Conservation (phyloP, 2,329 filamentous ascomycete genomes). For the Aschersonia sp. region DNA sequence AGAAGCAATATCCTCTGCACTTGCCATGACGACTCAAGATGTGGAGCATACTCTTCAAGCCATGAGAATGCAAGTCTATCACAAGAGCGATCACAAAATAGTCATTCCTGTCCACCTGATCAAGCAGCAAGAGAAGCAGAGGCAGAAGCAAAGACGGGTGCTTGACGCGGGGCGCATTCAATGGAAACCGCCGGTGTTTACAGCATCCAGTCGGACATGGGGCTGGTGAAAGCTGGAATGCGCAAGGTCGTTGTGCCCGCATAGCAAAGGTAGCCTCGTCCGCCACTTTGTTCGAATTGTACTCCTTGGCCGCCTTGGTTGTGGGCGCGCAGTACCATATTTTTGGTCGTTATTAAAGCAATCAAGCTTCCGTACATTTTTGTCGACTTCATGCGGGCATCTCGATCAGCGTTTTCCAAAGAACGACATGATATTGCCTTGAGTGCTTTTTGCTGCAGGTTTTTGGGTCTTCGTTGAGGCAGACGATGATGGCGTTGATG, state of each 20-base stretch:
- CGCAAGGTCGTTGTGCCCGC: background rate
- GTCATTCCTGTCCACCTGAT: conserved; percentile 78
- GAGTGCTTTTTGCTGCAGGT: conserved; percentile 39
- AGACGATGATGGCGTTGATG: conserved; percentile 28
- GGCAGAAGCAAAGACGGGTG: conserved; percentile 57
- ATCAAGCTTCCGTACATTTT: too few species aligned
- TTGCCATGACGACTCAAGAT: conserved; percentile 95
- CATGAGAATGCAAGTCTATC: conserved; percentile 88
- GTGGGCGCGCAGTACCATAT: too few species aligned
- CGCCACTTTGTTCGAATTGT: too few species aligned
- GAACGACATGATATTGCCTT: conserved; percentile 85
- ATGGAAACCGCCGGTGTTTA: conserved; percentile 96
- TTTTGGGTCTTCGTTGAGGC: conserved; percentile 38
- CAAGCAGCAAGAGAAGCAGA: conserved; percentile 65
- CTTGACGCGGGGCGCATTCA: conserved; percentile 71
- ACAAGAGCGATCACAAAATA: conserved; percentile 93
- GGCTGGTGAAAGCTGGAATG: conserved; percentile 53
- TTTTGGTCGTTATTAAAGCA: too few species aligned
- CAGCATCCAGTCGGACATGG: conserved; percentile 81
- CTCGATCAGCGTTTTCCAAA: conserved; percentile 60
- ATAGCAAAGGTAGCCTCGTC: too few species aligned
- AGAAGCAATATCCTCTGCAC: conserved; percentile 62
- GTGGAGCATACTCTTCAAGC: conserved; percentile 91
- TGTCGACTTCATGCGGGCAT: background rate
- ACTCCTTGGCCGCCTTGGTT: too few species aligned